Percentiles rank a stretch among this genome's conserved stretches.
Evolutionary conservation across 306 rosid genomes (phyloP).

Genomic region (Inga leiocalycina): DNA sequence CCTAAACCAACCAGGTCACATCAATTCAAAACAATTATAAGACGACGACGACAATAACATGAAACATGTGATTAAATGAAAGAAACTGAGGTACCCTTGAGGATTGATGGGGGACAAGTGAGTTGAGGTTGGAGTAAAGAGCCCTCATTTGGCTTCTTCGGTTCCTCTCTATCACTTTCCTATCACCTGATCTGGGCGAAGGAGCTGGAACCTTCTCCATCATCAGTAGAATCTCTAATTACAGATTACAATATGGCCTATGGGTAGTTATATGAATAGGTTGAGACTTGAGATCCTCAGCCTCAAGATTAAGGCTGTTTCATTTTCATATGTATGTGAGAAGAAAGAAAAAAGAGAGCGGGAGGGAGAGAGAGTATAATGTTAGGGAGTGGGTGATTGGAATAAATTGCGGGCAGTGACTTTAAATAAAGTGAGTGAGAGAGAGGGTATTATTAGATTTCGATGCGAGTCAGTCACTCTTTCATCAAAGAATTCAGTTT

Average conservation of each 20-base stretch:
- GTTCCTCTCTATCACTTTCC: slow-evolving; percentile 62
- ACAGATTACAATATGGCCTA: not conserved
- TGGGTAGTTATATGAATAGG: no score
- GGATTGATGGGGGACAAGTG: slow-evolving; percentile 50
- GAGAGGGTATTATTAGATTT: not conserved
- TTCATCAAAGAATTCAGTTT: not conserved
- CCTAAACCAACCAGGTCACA: slow-evolving; percentile 34
- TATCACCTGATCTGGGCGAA: slow-evolving; percentile 51
- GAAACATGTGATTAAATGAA: not conserved
- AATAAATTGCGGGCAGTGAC: not conserved
- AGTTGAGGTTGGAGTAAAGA: slow-evolving; percentile 55
- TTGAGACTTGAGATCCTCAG: not conserved
- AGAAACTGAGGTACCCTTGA: slow-evolving; percentile 37
- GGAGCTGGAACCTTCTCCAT: slow-evolving; percentile 54
- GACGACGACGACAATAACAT: not conserved
- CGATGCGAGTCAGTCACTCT: not conserved
- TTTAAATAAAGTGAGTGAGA: not conserved
- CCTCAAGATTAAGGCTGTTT: not conserved
- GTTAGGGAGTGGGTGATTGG: not conserved
- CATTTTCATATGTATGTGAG: not conserved
- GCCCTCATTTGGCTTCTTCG: slow-evolving; percentile 67
- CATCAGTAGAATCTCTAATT: not conserved
- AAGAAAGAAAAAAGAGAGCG: not conserved
- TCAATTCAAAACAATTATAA: not conserved
- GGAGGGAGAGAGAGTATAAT: no score